Evolutionary conservation across 2,329 filamentous ascomycete species (phyloP), one percentile per base, ranked within the genome.

Genomic region (Clarireedia paspali): DNA sequence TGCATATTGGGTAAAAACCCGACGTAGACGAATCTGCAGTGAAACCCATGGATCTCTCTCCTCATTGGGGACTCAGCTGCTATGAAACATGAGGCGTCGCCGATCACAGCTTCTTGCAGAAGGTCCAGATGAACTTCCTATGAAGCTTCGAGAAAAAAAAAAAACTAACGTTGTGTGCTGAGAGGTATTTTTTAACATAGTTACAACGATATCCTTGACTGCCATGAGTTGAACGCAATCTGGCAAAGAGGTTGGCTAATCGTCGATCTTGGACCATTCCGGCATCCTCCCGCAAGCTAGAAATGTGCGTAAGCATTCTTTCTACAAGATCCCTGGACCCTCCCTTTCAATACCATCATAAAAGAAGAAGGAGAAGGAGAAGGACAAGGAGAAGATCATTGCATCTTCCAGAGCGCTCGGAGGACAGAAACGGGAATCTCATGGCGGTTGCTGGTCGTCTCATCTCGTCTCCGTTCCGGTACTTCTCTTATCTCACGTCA

Each of bases 61-160:
- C 36, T 44, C 52, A 55, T 55, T 55, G 52, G 52, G 38, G 45
- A 38, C 45, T 55, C 52, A 55, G 52, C 52, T 55, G 24, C 10
- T 4, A 15, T 50, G 26, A 50, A 55, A 55, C 46, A 36, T 24
- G 36, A 44, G 52, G 46, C 52, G 46, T 50, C 17, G 52, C 12
- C 46, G 52, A 50, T 55, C 52, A 44, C 36, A 17, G 23, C 52
- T 40, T 26, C 49, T 55, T 55, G 26, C 20, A 55, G 46, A 55
- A 55, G 46, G 46, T 54, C 34, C 36, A 54, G 34, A 40, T 40
- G 52, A 40, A 48, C 45, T 49, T 54, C 52, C 52, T 54, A 40
- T 23, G 10, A 39, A 53, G 2, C 17, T 36, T 42, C 5, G 4
- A 42, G 6, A 34, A 14, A 38, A 1, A 17, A 46, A 23, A 46